Evolutionary conservation across 192 early-diverging fungal species (phyloP).

Genomic region (Coemansia erecta): DNA sequence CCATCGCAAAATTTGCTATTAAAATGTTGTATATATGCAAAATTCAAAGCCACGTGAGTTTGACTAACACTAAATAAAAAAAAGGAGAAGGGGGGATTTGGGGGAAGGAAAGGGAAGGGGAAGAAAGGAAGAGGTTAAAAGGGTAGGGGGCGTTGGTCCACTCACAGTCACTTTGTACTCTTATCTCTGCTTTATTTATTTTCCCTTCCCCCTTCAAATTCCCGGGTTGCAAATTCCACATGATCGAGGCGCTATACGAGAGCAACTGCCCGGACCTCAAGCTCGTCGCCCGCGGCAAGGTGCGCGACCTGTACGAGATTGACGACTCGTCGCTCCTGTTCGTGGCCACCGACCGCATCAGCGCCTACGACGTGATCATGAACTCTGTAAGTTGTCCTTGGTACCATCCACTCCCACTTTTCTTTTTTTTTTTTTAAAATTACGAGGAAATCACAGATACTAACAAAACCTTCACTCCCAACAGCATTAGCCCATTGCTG

Average conservation of each 20-base stretch:
- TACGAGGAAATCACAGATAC: neutral
- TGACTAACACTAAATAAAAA: too few species aligned
- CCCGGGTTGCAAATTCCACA: slow-evolving; percentile 13
- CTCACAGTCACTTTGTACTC: neutral
- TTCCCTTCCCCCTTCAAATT: too few species aligned
- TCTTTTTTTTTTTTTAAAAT: neutral
- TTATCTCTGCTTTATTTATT: neutral
- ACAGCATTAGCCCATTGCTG: slow-evolving; percentile 60
- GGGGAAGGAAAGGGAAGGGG: too few species aligned
- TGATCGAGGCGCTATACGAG: slow-evolving; percentile 58
- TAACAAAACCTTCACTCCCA: neutral
- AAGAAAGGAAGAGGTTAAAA: too few species aligned
- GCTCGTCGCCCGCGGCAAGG: slow-evolving; percentile 92
- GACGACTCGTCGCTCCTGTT: slow-evolving; percentile 86
- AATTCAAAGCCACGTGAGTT: neutral
- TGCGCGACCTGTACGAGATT: slow-evolving; percentile 95
- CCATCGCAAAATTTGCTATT: slow-evolving; percentile 25
- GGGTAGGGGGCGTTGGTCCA: too few species aligned
- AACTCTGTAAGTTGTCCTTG: slow-evolving; percentile 68
- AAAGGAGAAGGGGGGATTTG: neutral
- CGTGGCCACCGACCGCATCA: slow-evolving; percentile 97
- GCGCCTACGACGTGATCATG: slow-evolving; percentile 99
- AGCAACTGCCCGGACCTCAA: slow-evolving; percentile 89
- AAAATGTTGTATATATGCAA: slow-evolving; percentile 3
- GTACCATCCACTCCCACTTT: too few species aligned